Percentiles rank a stretch among this genome's conserved stretches.
Evolutionary conservation across 108 stramenopile genomes (phyloP).

Genomic region (Schizochytrium sp.): DNA sequence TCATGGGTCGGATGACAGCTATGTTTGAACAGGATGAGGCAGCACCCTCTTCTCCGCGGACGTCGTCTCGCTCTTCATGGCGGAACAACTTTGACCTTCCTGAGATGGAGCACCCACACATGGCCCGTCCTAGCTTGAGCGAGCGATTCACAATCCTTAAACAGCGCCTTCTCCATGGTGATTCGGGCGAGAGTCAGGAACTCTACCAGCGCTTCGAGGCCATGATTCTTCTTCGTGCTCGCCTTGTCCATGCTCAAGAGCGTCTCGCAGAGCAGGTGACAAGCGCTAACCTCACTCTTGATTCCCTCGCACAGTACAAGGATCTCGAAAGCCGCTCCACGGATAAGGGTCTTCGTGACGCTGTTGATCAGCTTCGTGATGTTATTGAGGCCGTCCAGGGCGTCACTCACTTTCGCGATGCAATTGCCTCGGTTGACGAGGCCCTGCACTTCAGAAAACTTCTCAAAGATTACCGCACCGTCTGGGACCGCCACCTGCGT

Average conservation of each 20-base stretch:
- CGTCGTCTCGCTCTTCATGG: background rate
- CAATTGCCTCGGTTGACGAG: background rate
- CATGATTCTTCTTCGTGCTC: background rate
- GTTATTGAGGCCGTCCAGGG: background rate
- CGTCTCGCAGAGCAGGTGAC: background rate
- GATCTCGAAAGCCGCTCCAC: background rate
- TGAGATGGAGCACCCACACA: background rate
- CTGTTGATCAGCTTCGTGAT: background rate
- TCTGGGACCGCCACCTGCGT: background rate
- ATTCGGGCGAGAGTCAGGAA: background rate
- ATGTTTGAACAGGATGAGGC: background rate
- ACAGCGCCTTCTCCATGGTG: constrained; percentile 22
- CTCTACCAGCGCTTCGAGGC: background rate
- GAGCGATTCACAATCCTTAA: background rate
- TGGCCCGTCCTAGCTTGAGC: background rate
- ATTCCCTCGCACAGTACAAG: background rate
- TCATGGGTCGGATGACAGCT: too few relatives aligned
- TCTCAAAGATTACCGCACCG: constrained; percentile 17
- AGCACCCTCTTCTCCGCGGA: background rate
- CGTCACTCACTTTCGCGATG: background rate
- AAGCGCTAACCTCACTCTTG: background rate
- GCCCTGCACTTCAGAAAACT: background rate
- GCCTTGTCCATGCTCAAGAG: background rate
- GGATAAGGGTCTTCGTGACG: background rate
- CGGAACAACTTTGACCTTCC: background rate